phyloP scores from a whole-genome alignment of 2,329 filamentous ascomycete species.

The Microdochium bolleyi region DNA sequence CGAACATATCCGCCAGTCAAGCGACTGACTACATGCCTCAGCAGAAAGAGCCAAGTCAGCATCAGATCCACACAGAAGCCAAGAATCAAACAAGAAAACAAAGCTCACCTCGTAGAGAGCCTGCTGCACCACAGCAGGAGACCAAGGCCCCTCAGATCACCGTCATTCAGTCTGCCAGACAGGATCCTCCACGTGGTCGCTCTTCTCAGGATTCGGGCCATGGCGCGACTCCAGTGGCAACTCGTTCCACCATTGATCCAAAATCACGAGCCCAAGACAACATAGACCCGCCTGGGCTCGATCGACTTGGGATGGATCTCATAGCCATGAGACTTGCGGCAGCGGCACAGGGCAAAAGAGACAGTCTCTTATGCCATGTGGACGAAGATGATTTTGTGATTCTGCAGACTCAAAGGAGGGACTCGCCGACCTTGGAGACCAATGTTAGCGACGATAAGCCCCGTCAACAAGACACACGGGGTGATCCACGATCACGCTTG shows the following conservation, averaged over 20 bases:
- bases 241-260: neutral
- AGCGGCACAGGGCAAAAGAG: conserved; percentile 8
- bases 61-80: too few relatives aligned
- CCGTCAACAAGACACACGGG: neutral
- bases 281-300: conserved; percentile 7
- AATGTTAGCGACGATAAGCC: neutral
- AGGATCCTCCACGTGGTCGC: neutral
- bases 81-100: too few relatives aligned
- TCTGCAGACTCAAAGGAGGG: conserved; percentile 1
- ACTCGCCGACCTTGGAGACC: neutral
- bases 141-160: too few relatives aligned
- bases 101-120: too few relatives aligned
- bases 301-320: conserved; percentile 12
- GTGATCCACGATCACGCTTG: neutral
- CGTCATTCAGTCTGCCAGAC: too few relatives aligned
- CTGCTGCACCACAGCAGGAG: too few relatives aligned
- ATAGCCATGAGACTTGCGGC: conserved; percentile 12
- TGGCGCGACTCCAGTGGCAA: neutral
- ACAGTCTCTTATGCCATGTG: conserved; percentile 13
- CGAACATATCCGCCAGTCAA: neutral
- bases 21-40: neutral
- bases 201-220: neutral
- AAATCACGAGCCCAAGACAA: neutral
- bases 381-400: conserved; percentile 15
- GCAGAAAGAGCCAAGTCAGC: neutral